These are phyloP conservation scores for Carex arenaria DNA, from an alignment of 202 grass and related monocot species.

Conservation along the genomic window DNA sequence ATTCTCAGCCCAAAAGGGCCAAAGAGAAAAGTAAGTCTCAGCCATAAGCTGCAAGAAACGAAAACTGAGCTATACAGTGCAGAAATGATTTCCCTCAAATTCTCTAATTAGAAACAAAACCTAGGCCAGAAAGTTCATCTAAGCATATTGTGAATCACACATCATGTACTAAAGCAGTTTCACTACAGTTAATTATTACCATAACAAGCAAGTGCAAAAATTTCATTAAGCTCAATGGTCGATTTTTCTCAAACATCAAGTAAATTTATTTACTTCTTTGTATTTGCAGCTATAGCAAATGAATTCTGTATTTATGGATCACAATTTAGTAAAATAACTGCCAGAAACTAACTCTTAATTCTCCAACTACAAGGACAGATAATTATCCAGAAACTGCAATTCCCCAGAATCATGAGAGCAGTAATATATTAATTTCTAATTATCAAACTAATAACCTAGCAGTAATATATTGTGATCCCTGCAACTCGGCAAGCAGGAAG, in stretches of 20 bases:
- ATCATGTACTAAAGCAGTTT: not conserved
- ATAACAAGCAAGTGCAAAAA: not conserved
- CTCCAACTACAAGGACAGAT: not conserved
- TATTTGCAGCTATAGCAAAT: not conserved
- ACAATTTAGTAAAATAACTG: not conserved
- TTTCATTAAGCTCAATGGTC: not conserved
- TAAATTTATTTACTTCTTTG: not conserved
- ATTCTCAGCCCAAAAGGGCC: not conserved
- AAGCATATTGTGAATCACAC: not conserved
- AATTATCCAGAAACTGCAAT: not conserved
- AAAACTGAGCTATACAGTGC: not conserved
- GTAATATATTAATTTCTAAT: not conserved
- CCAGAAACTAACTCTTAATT: not conserved
- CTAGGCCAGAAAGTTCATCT: not conserved
- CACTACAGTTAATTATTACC: not conserved
- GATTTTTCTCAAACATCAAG: not conserved
- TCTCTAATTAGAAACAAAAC: not conserved
- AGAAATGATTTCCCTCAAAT: not conserved
- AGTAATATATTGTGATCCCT: not conserved
- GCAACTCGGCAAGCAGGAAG: not conserved
- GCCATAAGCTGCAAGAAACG: not conserved
- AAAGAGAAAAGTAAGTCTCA: not conserved
- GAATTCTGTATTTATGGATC: not conserved
- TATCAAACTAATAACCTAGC: not conserved
- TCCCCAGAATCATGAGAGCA: not conserved